phyloP scores from a whole-genome alignment of 2,329 filamentous ascomycete genomes.

The Pyricularia sp. region DNA sequence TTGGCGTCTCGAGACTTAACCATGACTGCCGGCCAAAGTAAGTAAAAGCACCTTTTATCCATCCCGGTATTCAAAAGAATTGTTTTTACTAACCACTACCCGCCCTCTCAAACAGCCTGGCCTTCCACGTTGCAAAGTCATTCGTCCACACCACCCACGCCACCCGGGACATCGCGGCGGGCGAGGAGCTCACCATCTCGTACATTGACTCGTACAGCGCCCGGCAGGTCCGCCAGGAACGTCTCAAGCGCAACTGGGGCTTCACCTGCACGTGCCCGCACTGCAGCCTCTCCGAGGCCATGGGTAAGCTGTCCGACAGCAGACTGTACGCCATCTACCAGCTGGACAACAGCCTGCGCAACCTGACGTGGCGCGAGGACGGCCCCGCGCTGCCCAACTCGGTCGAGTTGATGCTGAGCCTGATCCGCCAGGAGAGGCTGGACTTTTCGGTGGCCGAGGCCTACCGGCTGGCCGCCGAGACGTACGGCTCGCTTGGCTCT shows the following conservation, averaged over 20 bases:
- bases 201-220: constrained; percentile 19
- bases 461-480: constrained; percentile 24
- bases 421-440: constrained; percentile 21
- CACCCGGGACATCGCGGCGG: constrained; percentile 20
- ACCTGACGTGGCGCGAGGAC: constrained; percentile 1
- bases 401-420: constrained; percentile 14
- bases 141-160: constrained; percentile 23
- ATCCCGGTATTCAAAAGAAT: not conserved
- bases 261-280: constrained; percentile 22
- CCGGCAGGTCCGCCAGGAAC: constrained; percentile 16
- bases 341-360: constrained; percentile 15
- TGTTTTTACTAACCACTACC: not conserved
- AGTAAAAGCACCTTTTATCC: constrained; percentile 6
- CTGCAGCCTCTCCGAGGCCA: constrained; percentile 13
- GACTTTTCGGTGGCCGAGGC: constrained; percentile 19
- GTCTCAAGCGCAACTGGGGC: constrained; percentile 18
- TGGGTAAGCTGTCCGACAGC: constrained; percentile 17
- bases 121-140: constrained; percentile 19
- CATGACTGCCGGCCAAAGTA: constrained; percentile 28
- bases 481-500: constrained; percentile 22
- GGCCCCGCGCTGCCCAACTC: constrained; percentile 11
- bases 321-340: constrained; percentile 17
- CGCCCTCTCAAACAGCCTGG: constrained; percentile 13
- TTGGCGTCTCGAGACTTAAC: constrained; percentile 22
- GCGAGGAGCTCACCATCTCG: constrained; percentile 24